Base-by-base conservation (phyloP, 805 yeast genomes). In the Debaryomyces hansenii region DNA sequence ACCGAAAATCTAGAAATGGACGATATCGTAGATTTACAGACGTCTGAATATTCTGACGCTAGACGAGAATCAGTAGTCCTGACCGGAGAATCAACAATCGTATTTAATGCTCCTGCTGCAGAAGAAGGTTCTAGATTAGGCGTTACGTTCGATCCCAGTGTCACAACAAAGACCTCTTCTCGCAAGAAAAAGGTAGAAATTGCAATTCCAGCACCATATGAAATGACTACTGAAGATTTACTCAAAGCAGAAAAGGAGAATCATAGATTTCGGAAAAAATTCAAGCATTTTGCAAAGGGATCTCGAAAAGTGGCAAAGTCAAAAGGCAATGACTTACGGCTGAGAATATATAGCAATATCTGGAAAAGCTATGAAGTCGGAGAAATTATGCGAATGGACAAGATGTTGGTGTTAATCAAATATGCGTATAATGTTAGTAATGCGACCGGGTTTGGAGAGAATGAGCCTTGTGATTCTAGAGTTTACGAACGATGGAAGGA, bases 401-500 rank as follows among this genome's bases (percentile, higher is more conserved):
- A 78, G 56, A 82, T 87, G 81, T 67, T 91, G 15, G 88, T 88
- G 0, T 67, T 83, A 66, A 76, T 83, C 14, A 83, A 82, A 56
- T 58, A 56, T 28, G 58, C 73, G 10, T 62, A 70, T 4, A 49
- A 57, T 0, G 52, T 63, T 10, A 45, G 47, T 8, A 31, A 41
- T 4, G 36, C 52, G 11, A 28, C 46, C 6, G 35, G 43, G 3
- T 74, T 77, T 48, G 70, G 75, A 11, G 89, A 83, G 49, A 59
- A 64, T 8, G 83, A 80, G 46, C 67, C 75, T 1, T 70, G 73
- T 20, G 80, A 80, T 35, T 72, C 87, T 0, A 66, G 85, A 43
- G 75, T 87, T 1, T 50, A 74, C 8, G 91, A 87, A 47, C 67
- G 90, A 40, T 90, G 97, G 94, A 80, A 77, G 49, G 97, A 91